These are phyloP conservation scores for Selaginella moellendorffii DNA, from an alignment of 75 land plant genomes.

Conservation along the genomic window DNA sequence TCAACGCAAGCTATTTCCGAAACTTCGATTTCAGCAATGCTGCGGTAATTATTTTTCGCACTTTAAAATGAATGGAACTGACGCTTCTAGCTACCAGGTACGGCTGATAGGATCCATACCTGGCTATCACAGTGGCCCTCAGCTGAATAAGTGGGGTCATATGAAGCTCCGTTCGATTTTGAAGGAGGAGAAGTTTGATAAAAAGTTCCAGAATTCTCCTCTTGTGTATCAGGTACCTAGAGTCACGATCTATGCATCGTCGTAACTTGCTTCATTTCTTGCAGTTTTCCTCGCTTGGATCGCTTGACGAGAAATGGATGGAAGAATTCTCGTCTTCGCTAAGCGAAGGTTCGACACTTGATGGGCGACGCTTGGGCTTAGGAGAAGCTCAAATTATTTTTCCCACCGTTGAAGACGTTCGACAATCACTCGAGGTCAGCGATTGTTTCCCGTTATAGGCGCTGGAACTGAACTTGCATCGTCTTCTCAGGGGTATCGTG, in stretches of 20 bases:
- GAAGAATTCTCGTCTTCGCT: slow-evolving; percentile 54
- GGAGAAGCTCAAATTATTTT: slow-evolving; percentile 62
- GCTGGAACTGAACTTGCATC: too few species aligned
- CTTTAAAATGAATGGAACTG: not conserved
- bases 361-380: slow-evolving; percentile 44
- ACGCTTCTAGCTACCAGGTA: slow-evolving; percentile 33
- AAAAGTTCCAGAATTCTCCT: slow-evolving; percentile 50
- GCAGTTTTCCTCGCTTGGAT: slow-evolving; percentile 96
- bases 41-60: slow-evolving; percentile 31
- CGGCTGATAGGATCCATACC: slow-evolving; percentile 87
- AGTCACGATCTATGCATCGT: not conserved
- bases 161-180: slow-evolving; percentile 77
- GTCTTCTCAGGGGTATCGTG: slow-evolving; percentile 99
- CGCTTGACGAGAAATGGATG: slow-evolving; percentile 97
- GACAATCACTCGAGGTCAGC: slow-evolving; percentile 81
- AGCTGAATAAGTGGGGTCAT: slow-evolving; percentile 84
- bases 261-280: slow-evolving; percentile 5
- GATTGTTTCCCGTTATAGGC: too few species aligned
- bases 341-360: slow-evolving; percentile 47
- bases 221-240: slow-evolving; percentile 68
- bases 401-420: slow-evolving; percentile 95
- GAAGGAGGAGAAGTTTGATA: slow-evolving; percentile 50
- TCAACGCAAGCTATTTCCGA: slow-evolving; percentile 71
- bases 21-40: slow-evolving; percentile 80
- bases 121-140: slow-evolving; percentile 74